phyloP scores from a whole-genome alignment of 2,329 filamentous ascomycete genomes.

The Talaromyces sp. region DNA sequence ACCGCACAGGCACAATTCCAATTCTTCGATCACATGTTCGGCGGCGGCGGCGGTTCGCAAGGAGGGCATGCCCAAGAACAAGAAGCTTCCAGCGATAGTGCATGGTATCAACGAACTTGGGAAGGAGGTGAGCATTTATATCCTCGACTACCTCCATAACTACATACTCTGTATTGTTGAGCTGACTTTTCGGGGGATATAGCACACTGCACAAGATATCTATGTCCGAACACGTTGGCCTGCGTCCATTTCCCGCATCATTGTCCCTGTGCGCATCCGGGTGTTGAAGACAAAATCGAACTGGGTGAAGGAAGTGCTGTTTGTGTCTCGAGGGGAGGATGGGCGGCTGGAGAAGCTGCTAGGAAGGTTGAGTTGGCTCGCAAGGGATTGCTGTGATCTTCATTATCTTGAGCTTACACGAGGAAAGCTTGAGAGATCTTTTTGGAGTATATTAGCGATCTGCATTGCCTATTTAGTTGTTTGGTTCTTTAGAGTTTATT shows the following conservation, averaged over 20 bases:
- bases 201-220: conserved; percentile 89
- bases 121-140: conserved; percentile 54
- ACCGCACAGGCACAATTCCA: conserved; percentile 75
- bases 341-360: conserved; percentile 44
- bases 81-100: conserved; percentile 80
- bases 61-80: conserved; percentile 57
- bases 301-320: conserved; percentile 49
- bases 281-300: conserved; percentile 72
- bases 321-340: conserved; percentile 50
- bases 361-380: conserved; percentile 51
- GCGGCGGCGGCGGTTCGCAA: conserved; percentile 57
- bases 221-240: conserved; percentile 89
- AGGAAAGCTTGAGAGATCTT: neutral
- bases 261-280: conserved; percentile 83
- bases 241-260: conserved; percentile 97
- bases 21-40: conserved; percentile 98
- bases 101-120: conserved; percentile 72
- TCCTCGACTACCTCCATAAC: neutral
- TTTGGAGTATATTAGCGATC: conserved; percentile 2
- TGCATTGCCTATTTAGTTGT: neutral
- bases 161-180: neutral
- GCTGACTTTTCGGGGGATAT: neutral
- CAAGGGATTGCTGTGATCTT: conserved; percentile 46
- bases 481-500: neutral
- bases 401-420: too few species aligned